Conservation (phyloP, 2,329 filamentous ascomycete genomes). For the Amylocarpus encephaloides region DNA sequence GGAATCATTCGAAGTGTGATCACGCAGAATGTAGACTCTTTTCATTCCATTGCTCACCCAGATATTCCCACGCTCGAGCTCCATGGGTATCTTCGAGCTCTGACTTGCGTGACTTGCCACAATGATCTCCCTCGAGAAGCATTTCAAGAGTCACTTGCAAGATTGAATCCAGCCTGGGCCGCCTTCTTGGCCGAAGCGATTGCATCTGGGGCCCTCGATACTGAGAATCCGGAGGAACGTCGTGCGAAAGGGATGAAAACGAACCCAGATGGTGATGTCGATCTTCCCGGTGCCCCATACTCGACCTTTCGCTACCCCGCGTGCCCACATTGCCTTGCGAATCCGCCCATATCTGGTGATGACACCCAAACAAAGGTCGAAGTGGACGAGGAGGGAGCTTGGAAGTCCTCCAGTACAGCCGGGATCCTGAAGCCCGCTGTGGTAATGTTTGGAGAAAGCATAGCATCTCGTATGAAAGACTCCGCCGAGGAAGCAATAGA, state of each 20-base stretch:
- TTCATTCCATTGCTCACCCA: conserved; percentile 75
- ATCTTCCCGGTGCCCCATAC: conserved; percentile 81
- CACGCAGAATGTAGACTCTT: conserved; percentile 96
- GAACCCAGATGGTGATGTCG: conserved; percentile 93
- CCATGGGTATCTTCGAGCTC: conserved; percentile 80
- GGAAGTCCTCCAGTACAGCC: conserved; percentile 56
- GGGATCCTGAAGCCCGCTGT: conserved; percentile 90
- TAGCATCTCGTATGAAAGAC: conserved; percentile 60
- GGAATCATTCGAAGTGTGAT: conserved; percentile 72
- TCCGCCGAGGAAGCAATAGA: conserved; percentile 78
- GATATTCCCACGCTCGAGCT: conserved; percentile 71
- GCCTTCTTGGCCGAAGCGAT: conserved; percentile 67
- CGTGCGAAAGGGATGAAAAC: conserved; percentile 65
- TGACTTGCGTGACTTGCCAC: conserved; percentile 74
- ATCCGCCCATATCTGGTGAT: conserved; percentile 51
- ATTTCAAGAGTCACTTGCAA: conserved; percentile 71
- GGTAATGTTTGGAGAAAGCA: conserved; percentile 94
- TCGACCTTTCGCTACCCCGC: conserved; percentile 85
- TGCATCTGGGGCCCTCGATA: conserved; percentile 66
- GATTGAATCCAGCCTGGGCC: conserved; percentile 82
- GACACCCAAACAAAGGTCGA: conserved; percentile 54
- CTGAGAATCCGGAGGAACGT: conserved; percentile 67
- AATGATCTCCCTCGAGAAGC: conserved; percentile 61
- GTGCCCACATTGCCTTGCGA: conserved; percentile 70
- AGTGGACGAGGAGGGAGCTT: conserved; percentile 75